Evolutionary conservation across 164 flowering plant genomes (phyloP).

Genomic region (Umbilicus rupestris): DNA sequence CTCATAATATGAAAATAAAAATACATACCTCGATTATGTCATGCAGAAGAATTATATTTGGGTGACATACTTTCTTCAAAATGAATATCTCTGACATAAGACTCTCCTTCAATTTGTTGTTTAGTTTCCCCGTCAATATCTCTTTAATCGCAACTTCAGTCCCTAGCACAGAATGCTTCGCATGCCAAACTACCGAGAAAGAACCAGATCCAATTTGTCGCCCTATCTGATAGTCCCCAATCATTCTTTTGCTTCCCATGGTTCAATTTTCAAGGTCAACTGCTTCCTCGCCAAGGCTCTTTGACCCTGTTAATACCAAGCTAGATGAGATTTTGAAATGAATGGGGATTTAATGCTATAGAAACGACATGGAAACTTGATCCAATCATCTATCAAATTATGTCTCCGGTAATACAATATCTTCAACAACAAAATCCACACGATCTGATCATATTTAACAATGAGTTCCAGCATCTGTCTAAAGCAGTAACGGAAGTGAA

Average conservation of each 20-base stretch:
- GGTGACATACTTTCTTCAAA: conserved; percentile 63
- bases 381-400: background rate
- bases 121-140: conserved; percentile 51
- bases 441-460: no score
- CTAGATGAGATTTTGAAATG: background rate
- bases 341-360: background rate
- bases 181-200: conserved; percentile 92
- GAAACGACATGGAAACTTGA: background rate
- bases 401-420: no score
- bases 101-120: conserved; percentile 72
- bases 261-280: conserved; percentile 10
- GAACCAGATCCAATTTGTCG: conserved; percentile 87
- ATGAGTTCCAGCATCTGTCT: no score
- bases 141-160: conserved; percentile 95
- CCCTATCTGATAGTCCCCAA: conserved; percentile 74
- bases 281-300: background rate
- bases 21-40: conserved; percentile 76
- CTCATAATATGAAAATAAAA: background rate
- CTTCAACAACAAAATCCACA: no score
- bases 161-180: conserved; percentile 66
- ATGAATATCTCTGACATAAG: conserved; percentile 78
- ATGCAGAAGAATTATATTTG: conserved; percentile 72
- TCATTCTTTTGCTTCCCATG: conserved; percentile 40
- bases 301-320: background rate
- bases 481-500: no score